Conservation (phyloP, 305 asterid species). For the Fraxinus xanthoxyloides region DNA sequence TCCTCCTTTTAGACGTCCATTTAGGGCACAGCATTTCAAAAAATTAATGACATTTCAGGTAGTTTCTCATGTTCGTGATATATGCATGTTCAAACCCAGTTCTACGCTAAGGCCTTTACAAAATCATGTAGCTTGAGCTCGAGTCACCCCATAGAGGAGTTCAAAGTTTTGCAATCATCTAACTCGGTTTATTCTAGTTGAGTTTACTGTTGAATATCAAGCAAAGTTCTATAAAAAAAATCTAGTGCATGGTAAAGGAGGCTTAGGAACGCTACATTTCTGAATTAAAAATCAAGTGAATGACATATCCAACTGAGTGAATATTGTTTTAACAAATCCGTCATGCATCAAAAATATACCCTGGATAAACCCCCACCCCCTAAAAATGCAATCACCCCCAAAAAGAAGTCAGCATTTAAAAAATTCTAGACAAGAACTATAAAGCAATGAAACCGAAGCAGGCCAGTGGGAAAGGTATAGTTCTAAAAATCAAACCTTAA, state of each 20-base stretch:
- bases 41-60: background rate
- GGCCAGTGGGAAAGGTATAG: conserved; percentile 15
- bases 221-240: background rate
- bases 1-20: background rate
- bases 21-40: background rate
- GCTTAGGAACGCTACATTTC: background rate
- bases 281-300: background rate
- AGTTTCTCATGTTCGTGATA: background rate
- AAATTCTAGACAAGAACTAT: background rate
- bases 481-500: conserved; percentile 59
- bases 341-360: background rate
- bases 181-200: background rate
- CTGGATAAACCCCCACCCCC: background rate
- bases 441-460: conserved; percentile 14
- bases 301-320: background rate
- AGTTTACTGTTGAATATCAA: background rate
- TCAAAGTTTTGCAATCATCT: background rate
- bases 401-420: background rate
- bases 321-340: background rate
- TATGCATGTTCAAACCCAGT: background rate
- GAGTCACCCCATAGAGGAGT: background rate
- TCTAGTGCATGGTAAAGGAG: background rate
- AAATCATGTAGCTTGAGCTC: background rate
- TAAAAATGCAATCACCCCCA: background rate
- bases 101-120: background rate